Conservation (phyloP, 768 basidiomycete genomes). For the Kwoniella botswanensis region DNA sequence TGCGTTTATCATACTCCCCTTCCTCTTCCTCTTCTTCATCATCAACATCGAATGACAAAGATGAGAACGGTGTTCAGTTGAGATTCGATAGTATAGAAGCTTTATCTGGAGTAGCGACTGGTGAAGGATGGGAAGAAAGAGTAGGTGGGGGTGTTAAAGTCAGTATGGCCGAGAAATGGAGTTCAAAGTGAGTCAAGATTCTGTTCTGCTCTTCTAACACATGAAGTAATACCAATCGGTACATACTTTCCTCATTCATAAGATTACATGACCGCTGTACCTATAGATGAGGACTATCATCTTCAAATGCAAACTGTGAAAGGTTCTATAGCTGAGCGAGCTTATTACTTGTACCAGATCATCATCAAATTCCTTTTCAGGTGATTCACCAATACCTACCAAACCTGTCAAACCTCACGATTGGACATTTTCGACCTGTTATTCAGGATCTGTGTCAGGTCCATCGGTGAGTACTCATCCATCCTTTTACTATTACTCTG, state of each 20-base stretch:
- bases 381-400: conserved; percentile 52
- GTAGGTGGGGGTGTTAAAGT: conserved; percentile 95
- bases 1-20: conserved; percentile 68
- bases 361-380: conserved; percentile 30
- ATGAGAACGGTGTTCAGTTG: conserved; percentile 18
- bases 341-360: background rate
- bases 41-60: background rate
- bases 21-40: conserved; percentile 12
- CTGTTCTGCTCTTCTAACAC: too few species aligned
- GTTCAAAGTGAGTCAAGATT: conserved; percentile 68
- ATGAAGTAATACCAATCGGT: too few species aligned
- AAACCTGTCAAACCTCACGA: conserved; percentile 81
- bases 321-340: background rate
- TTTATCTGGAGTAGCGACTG: conserved; percentile 65
- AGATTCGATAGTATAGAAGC: conserved; percentile 72
- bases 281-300: too few species aligned
- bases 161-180: conserved; percentile 93
- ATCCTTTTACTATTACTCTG: conserved; percentile 32
- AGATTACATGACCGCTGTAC: too few species aligned
- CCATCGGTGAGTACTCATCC: conserved; percentile 35
- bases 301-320: too few species aligned
- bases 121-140: conserved; percentile 74
- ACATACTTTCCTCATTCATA: too few species aligned
- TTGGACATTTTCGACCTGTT: conserved; percentile 96
- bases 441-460: conserved; percentile 64